Base-by-base conservation (phyloP, 352 stramenopile species). In the Phytophthora constricta region DNA sequence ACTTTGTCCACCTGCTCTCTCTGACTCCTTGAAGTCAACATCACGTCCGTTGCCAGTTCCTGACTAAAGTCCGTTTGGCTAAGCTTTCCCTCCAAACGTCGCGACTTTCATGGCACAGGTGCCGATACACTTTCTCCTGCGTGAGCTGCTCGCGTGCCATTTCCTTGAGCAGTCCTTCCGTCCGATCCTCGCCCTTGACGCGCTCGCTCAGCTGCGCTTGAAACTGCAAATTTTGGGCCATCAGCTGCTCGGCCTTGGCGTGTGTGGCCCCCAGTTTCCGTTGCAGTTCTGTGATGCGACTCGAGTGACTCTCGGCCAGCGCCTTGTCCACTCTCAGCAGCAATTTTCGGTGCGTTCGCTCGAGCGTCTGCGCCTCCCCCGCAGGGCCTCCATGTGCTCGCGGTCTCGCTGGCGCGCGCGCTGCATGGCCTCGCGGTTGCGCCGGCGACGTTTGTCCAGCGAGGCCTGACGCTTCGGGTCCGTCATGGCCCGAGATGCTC, bases 351-450 rank as follows among this genome's bases (percentile, higher is more conserved):
- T 87, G 76, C 27, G 58, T 72, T 22, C 68, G 33, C 34, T 82
- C 64, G 8, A 88, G 69, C 9, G 62, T 45, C 9, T 62, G 66
- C 2, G 76, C 79, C 27, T 76, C 60, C 28, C 62, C 0, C 79
- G 70, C 26, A 87, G 64, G 14, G 63, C 65, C 43, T 82, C 75
- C 78, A 87, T 87, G 39, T 83, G 66, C 28, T 85, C 76, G 43
- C 77, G 82, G 52, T 81, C 72, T n/a, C 77, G 70, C 67, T 84
- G 75, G 0, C 80, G 72, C 4, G 80, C 68, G 22, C 80, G 80
- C 61, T 87, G 80, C 80, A 87, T 89, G 41, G 80, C 70, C 74
- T 89, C 80, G 33, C 77, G 77, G 55, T 87, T 89, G 65, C 77
- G 80, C 25, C 76, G 80, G 20, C 77, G 77, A 9, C 77, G 77